phyloP scores from a whole-genome alignment of 1,284 basidiomycete species.

The Ceratorhiza oryzae-sativae region DNA sequence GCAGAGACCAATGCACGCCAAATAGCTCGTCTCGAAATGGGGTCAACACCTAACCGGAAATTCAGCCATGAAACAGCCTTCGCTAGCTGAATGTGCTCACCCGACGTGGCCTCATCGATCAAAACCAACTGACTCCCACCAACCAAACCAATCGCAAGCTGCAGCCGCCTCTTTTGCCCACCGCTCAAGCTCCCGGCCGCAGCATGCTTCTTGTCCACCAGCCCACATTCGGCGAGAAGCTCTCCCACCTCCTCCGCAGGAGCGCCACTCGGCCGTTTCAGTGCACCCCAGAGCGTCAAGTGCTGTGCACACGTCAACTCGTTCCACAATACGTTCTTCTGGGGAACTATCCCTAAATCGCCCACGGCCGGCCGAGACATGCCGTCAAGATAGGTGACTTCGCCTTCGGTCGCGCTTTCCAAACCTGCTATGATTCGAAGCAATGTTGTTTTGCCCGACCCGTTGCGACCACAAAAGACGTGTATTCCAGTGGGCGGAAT shows the following conservation, averaged over 20 bases:
- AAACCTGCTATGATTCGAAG: constrained; percentile 72
- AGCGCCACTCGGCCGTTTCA: constrained; percentile 64
- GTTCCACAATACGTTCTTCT: constrained; percentile 83
- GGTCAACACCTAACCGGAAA: constrained; percentile 67
- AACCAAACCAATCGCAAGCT: constrained; percentile 77
- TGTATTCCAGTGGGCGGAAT: constrained; percentile 77
- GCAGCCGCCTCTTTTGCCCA: constrained; percentile 83
- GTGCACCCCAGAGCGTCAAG: constrained; percentile 71
- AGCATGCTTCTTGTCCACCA: constrained; percentile 69
- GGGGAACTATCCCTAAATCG: constrained; percentile 78
- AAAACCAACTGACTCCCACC: constrained; percentile 60
- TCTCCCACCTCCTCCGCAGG: constrained; percentile 62
- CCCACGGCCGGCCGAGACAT: constrained; percentile 58
- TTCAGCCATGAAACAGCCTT: not conserved
- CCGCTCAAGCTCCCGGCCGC: constrained; percentile 73
- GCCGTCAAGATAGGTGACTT: constrained; percentile 68
- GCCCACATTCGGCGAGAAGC: constrained; percentile 72
- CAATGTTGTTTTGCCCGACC: constrained; percentile 80
- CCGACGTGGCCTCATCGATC: constrained; percentile 74
- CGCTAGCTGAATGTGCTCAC: not conserved
- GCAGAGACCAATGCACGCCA: constrained; percentile 76
- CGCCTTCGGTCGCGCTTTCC: constrained; percentile 64
- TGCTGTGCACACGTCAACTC: constrained; percentile 79
- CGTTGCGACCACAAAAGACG: constrained; percentile 59
- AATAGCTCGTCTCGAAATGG: constrained; percentile 74